Percentiles rank a stretch among this genome's conserved stretches.
Conservation (phyloP, 129 eudicot species). For the Flaveria brownii region DNA sequence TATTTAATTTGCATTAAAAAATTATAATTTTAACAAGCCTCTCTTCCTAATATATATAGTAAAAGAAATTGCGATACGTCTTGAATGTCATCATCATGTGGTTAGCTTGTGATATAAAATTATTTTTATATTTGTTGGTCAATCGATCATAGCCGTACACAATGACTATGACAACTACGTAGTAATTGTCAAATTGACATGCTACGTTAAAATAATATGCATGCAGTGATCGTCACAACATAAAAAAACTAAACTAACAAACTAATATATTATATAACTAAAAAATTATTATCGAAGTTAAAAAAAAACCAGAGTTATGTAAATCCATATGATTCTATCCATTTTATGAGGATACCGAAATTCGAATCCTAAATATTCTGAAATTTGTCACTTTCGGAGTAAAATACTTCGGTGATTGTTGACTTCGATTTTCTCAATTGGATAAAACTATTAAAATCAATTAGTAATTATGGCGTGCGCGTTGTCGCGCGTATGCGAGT, state of each 20-base stretch:
- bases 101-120: background rate
- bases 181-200: background rate
- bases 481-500: too few species aligned
- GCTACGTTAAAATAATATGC: conserved; percentile 2
- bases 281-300: background rate
- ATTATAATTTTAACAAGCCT: background rate
- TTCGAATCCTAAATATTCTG: too few species aligned
- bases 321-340: background rate
- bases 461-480: too few species aligned
- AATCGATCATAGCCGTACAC: conserved; percentile 8
- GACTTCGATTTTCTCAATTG: too few species aligned
- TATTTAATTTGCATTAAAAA: background rate
- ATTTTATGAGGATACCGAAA: background rate
- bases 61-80: background rate
- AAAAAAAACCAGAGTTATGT: background rate
- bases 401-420: too few species aligned
- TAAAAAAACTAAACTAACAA: background rate
- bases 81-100: background rate
- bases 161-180: background rate
- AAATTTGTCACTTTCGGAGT: too few species aligned
- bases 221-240: conserved; percentile 6
- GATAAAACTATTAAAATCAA: too few species aligned
- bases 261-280: background rate
- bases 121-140: background rate
- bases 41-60: background rate